These are phyloP conservation scores for Vitis hybrid DNA, from an alignment of 177 flowering plant genomes.

Conservation along the genomic window DNA sequence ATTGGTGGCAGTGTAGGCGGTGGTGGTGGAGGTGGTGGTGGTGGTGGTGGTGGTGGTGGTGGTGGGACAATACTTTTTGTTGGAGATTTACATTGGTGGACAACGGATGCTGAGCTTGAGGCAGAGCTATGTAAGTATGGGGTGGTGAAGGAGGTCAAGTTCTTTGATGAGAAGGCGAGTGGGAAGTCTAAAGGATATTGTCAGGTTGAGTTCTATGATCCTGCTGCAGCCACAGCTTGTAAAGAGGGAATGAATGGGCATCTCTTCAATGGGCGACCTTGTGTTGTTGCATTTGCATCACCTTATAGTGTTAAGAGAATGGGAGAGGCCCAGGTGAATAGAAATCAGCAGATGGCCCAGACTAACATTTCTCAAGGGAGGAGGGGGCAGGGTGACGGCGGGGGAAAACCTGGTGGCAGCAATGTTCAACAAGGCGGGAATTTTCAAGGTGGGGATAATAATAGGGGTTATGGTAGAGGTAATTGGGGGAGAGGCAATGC, in stretches of 20 bases:
- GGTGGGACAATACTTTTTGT: conserved; percentile 77
- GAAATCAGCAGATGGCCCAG: conserved; percentile 56
- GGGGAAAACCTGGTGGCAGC: conserved; percentile 37
- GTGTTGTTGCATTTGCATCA: conserved; percentile 88
- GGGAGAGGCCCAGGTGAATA: conserved; percentile 82
- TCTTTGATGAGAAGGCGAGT: conserved; percentile 90
- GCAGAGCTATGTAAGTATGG: conserved; percentile 74
- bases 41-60: conserved; percentile 31
- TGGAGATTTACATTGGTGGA: conserved; percentile 98
- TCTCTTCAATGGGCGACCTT: conserved; percentile 81
- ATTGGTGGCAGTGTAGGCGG: conserved; percentile 5
- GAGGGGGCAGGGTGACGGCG: conserved; percentile 44
- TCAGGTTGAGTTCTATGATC: conserved; percentile 86
- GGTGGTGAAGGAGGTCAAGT: conserved; percentile 77
- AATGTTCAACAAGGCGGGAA: conserved; percentile 49
- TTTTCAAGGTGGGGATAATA: conserved; percentile 60
- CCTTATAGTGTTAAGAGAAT: conserved; percentile 67
- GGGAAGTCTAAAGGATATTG: conserved; percentile 96
- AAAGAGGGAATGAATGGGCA: conserved; percentile 97
- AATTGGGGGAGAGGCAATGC: conserved; percentile 78
- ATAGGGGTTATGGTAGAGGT: conserved; percentile 71
- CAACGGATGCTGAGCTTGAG: conserved; percentile 93
- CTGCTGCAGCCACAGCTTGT: conserved; percentile 70
- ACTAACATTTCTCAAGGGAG: conserved; percentile 30
- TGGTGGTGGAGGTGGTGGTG: conserved; percentile 19